Percentiles rank a stretch among this genome's conserved stretches.
phyloP scores from a whole-genome alignment of 208 protist genomes.

The Acanthamoeba culbertsoni region DNA sequence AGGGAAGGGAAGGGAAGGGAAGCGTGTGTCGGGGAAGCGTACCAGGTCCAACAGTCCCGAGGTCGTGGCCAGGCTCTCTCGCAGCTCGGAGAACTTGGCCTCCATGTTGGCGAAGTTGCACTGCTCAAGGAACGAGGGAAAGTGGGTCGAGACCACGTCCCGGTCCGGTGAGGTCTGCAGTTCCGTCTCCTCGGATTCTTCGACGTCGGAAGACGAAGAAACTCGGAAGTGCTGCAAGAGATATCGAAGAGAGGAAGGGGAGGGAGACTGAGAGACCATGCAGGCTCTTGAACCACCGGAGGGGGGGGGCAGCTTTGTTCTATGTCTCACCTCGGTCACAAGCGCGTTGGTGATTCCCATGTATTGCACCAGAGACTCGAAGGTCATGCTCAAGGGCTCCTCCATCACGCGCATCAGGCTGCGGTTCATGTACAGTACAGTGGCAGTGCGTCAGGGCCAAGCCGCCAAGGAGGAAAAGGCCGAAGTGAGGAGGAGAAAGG shows the following conservation, averaged over 20 bases:
- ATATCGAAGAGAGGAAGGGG: too few species aligned
- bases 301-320: neutral
- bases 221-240: too few species aligned
- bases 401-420: constrained; percentile 8
- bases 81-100: neutral
- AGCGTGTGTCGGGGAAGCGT: too few species aligned
- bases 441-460: neutral
- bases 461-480: neutral
- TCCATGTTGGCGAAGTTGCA: neutral
- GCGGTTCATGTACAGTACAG: neutral
- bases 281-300: neutral
- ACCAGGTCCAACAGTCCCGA: neutral
- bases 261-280: neutral
- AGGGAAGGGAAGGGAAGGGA: neutral
- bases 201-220: neutral
- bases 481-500: neutral
- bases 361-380: neutral
- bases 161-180: neutral
- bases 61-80: neutral
- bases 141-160: neutral
- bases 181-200: neutral
- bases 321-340: neutral
- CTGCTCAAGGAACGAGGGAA: neutral
- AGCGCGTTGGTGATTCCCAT: neutral
- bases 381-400: neutral